A percentile compares a stretch with the other conserved stretches of the same genome.
phyloP scores from a whole-genome alignment of 768 basidiomycete species.

The Boletellus ananiceps region DNA sequence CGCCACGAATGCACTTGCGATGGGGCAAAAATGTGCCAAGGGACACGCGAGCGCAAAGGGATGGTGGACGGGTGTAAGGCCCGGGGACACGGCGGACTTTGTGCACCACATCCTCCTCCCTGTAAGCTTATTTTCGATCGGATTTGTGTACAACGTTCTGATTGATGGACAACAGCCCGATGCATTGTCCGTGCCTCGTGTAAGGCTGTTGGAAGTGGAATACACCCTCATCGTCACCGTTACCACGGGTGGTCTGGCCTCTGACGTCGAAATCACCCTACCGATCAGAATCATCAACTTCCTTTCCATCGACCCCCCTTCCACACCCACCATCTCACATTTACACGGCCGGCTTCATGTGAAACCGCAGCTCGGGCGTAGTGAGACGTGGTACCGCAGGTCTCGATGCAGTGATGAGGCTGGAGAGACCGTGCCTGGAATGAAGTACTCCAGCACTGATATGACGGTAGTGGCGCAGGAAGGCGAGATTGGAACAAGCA shows the following conservation, averaged over 20 bases:
- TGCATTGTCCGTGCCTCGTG: constrained; percentile 62
- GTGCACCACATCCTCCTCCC: constrained; percentile 69
- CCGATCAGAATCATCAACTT: constrained; percentile 80
- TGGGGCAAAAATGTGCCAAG: constrained; percentile 56
- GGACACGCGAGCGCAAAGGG: constrained; percentile 79
- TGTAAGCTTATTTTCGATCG: constrained; percentile 41
- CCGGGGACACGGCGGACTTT: constrained; percentile 59
- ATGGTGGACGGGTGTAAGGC: constrained; percentile 82
- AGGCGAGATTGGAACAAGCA: constrained; percentile 3
- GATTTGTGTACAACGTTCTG: constrained; percentile 3
- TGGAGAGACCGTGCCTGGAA: constrained; percentile 30
- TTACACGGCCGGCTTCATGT: constrained; percentile 15
- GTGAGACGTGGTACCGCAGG: constrained; percentile 30
- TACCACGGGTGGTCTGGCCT: constrained; percentile 51
- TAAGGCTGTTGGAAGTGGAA: constrained; percentile 70
- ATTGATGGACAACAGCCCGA: constrained; percentile 46
- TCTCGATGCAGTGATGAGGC: constrained; percentile 14
- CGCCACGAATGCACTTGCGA: constrained; percentile 59
- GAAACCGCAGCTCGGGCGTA: constrained; percentile 24
- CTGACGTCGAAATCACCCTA: constrained; percentile 65
- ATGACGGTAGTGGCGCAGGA: constrained; percentile 26
- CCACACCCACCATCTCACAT: constrained; percentile 32
- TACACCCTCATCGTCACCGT: constrained; percentile 66
- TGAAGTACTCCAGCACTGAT: constrained; percentile 28
- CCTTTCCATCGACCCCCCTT: constrained; percentile 80